Evolutionary conservation across 192 early-diverging fungal genomes (phyloP), one percentile per base, ranked within the genome.

Genomic region (Linnemannia zychae): DNA sequence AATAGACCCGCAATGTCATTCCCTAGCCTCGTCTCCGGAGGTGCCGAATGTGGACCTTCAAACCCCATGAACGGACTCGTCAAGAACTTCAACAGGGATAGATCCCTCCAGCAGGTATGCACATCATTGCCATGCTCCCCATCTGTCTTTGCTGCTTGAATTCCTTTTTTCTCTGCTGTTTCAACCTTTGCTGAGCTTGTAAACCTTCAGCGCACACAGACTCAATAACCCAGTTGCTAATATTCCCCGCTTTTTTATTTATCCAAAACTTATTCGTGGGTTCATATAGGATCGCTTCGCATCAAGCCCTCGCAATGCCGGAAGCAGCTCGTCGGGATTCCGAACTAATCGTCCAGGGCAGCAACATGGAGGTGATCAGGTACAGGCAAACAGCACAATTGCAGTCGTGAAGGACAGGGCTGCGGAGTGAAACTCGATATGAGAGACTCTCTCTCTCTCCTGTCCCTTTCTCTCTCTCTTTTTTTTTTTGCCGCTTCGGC

Each of bases 81-180:
- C 90, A 97, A 98, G 83, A 95, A 94, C 82, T 91, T 97, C 79
- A 83, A 93, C 60, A 89, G 93, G 66, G 96, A 97, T 82, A 89
- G 92, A 48, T 95, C 95, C 9, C 89, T 95, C 9, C 93, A 97
- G 79, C 96, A 96, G 91, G 96, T 92, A 91, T 11, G 31, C n/a
- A 44, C 24, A 1, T 0, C 38, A 67, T n/a, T 22, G 31, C 16
- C 12, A 5, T 38, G 53, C 15, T n/a, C n/a, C n/a, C n/a, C n/a
- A n/a, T n/a, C n/a, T n/a, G n/a, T n/a, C 52, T 40, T 24, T 68
- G 34, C 24, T 24, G 52, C 22, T 6, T 53, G 52, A 20, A 57
- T 46, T 49, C 38, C 47, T 28, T 28, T 20, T 72, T 33, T 77
- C 18, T 38, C 46, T 71, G 16, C 20, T 38, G 2, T 67, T 57